Percentiles rank a stretch among this genome's conserved stretches.
These are phyloP conservation scores for Pleurotus giganteus DNA, from an alignment of 768 basidiomycete genomes.

Conservation along the genomic window DNA sequence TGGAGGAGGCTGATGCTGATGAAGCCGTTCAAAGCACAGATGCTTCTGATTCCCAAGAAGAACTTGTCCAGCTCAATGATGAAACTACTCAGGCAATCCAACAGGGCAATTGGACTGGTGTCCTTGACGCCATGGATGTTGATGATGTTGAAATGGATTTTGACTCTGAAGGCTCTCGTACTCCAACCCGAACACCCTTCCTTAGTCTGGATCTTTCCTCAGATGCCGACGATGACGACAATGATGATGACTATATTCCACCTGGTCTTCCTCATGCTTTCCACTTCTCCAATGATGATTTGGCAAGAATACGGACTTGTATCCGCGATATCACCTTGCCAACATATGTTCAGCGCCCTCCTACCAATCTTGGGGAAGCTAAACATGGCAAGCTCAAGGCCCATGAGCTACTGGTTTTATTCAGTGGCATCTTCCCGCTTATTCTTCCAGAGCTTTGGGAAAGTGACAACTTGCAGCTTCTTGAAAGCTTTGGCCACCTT, in stretches of 20 bases:
- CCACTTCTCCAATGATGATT: conserved; percentile 13
- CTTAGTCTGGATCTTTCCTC: neutral
- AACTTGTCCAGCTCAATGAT: neutral
- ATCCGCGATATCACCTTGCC: conserved; percentile 19
- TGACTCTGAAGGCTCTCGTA: neutral
- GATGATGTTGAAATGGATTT: neutral
- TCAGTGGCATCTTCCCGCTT: conserved; percentile 25
- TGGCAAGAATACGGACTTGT: conserved; percentile 15
- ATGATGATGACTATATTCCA: neutral
- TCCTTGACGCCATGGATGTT: neutral
- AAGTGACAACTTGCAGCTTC: conserved; percentile 9
- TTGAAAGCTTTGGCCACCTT: conserved; percentile 23
- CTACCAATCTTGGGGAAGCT: conserved; percentile 28
- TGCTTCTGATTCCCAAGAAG: neutral
- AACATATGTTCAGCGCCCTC: conserved; percentile 21
- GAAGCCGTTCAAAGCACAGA: neutral
- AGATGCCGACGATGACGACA: neutral
- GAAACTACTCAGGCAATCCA: too few species aligned
- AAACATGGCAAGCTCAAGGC: conserved; percentile 33
- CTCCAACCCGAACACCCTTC: neutral
- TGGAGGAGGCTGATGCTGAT: neutral
- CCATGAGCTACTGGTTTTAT: conserved; percentile 24
- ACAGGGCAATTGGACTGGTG: neutral
- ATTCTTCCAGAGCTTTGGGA: conserved; percentile 28
- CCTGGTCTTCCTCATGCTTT: conserved; percentile 8